Evolutionary conservation across 2,329 filamentous ascomycete species (phyloP).

Genomic region (Aspergillus udagawae): DNA sequence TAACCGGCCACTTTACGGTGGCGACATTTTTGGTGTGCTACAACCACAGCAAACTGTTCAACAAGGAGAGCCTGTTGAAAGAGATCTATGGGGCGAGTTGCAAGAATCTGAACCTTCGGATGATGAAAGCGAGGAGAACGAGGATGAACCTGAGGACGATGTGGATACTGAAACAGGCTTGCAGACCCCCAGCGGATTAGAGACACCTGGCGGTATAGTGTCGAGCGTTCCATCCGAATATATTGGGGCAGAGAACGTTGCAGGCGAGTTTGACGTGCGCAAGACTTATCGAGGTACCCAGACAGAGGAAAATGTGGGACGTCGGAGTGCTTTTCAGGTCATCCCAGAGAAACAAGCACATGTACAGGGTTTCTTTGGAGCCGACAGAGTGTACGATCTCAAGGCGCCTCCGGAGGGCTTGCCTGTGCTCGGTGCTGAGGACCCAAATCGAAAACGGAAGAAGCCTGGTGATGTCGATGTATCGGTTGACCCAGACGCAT

Average conservation of each 20-base stretch:
- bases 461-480: conserved; percentile 95
- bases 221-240: conserved; percentile 80
- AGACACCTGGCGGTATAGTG: conserved; percentile 75
- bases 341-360: conserved; percentile 83
- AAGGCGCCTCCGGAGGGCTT: conserved; percentile 56
- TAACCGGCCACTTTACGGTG: conserved; percentile 85
- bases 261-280: conserved; percentile 84
- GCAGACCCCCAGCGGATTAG: conserved; percentile 65
- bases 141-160: conserved; percentile 54
- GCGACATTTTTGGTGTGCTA: conserved; percentile 85
- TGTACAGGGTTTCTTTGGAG: conserved; percentile 91
- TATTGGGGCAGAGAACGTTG: conserved; percentile 68
- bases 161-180: conserved; percentile 55
- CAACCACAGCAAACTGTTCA: conserved; percentile 59
- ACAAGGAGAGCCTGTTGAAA: conserved; percentile 76
- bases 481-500: conserved; percentile 77
- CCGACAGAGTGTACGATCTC: conserved; percentile 89
- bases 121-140: conserved; percentile 61
- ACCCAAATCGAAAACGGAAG: conserved; percentile 78
- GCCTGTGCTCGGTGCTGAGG: conserved; percentile 75
- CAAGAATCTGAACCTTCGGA: conserved; percentile 75
- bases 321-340: conserved; percentile 80
- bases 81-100: conserved; percentile 85
- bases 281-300: conserved; percentile 82
- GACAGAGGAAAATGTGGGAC: conserved; percentile 72